These are phyloP conservation scores for Pyrenophora seminiperda DNA, from an alignment of 2,329 filamentous ascomycete species.

Conservation along the genomic window DNA sequence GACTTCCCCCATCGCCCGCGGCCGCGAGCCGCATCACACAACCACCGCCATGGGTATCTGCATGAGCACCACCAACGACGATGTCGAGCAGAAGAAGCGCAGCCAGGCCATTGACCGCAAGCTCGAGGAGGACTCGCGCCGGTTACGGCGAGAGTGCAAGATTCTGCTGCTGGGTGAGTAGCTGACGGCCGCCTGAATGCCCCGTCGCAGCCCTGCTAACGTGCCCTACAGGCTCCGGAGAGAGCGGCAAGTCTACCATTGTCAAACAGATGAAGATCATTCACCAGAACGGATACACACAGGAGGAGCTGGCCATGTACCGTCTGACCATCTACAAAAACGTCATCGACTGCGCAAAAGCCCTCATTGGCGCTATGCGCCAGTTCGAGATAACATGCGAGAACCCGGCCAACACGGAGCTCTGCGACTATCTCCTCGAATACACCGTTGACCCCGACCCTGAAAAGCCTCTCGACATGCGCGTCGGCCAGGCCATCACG, in stretches of 20 bases:
- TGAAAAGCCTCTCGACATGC: constrained; percentile 78
- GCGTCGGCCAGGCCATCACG: constrained; percentile 81
- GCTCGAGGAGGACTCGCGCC: constrained; percentile 91
- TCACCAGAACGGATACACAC: constrained; percentile 94
- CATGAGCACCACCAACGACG: constrained; percentile 86
- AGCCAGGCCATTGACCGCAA: constrained; percentile 94
- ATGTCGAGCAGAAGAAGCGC: constrained; percentile 91
- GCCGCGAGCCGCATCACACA: constrained; percentile 36
- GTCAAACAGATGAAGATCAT: constrained; percentile 99
- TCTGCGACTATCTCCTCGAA: constrained; percentile 79
- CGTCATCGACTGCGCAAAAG: constrained; percentile 93
- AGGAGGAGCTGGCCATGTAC: constrained; percentile 92
- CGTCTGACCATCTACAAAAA: constrained; percentile 98
- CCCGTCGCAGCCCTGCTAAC: constrained; percentile 31
- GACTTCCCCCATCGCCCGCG: constrained; percentile 31
- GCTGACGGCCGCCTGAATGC: constrained; percentile 2
- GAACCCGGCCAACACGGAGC: constrained; percentile 71
- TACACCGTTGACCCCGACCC: constrained; percentile 92
- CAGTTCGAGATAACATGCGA: constrained; percentile 86
- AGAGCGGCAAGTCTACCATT: constrained; percentile 98
- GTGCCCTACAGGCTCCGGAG: constrained; percentile 76
- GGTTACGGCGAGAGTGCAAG: constrained; percentile 96
- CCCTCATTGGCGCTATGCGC: constrained; percentile 86
- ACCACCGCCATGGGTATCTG: constrained; percentile 80
- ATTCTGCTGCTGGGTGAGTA: constrained; percentile 87